Conservation (phyloP, 768 basidiomycete genomes). For the Gelatoporia subvermispora region DNA sequence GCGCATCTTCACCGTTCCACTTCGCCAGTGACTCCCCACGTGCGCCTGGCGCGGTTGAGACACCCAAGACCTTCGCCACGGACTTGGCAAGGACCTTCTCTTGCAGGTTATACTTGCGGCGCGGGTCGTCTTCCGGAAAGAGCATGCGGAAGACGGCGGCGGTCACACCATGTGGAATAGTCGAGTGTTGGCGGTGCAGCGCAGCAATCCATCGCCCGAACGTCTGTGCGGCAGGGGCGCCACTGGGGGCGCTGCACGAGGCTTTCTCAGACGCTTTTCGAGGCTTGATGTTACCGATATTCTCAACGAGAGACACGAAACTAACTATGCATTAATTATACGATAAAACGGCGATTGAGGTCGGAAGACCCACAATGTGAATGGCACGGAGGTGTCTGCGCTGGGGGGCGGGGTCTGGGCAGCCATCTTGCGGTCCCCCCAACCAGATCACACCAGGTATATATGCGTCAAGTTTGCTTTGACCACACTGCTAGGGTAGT, state of each 20-base stretch:
- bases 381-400: slow-evolving; percentile 1
- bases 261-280: slow-evolving; percentile 6
- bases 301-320: slow-evolving; percentile 14
- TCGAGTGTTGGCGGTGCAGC: slow-evolving; percentile 12
- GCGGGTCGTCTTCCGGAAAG: slow-evolving; percentile 78
- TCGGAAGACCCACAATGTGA: slow-evolving; percentile 9
- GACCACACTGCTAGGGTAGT: too few species aligned
- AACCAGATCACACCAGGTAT: too few species aligned
- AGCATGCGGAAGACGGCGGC: slow-evolving; percentile 64
- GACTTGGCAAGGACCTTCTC: slow-evolving; percentile 53
- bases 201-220: slow-evolving; percentile 15
- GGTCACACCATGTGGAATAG: slow-evolving; percentile 38
- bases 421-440: too few species aligned
- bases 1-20: slow-evolving; percentile 39
- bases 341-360: not conserved
- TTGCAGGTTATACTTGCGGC: slow-evolving; percentile 69
- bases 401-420: too few species aligned
- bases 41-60: slow-evolving; percentile 20
- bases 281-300: slow-evolving; percentile 8
- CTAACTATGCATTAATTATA: not conserved
- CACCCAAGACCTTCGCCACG: slow-evolving; percentile 41
- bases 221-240: slow-evolving; percentile 7
- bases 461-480: too few species aligned
- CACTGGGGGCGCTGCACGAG: not conserved
- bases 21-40: slow-evolving; percentile 22